Percentiles rank a stretch among this genome's conserved stretches.
These are phyloP conservation scores for Telopea speciosissima DNA, from an alignment of 177 flowering plant genomes.

Conservation along the genomic window DNA sequence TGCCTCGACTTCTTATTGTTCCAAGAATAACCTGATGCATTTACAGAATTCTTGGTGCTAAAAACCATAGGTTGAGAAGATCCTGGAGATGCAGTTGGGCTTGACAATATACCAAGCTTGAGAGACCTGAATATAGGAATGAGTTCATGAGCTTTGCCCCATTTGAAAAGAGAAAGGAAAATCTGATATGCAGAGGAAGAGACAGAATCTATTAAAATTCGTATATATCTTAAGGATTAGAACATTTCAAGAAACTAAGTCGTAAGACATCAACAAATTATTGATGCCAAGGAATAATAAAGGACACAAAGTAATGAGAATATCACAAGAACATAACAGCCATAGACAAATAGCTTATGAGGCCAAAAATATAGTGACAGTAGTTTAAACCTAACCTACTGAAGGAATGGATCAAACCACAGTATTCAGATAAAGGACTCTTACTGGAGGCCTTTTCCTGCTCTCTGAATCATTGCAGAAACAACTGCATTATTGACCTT, in stretches of 20 bases:
- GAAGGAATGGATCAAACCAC: background rate
- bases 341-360: background rate
- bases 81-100: slow-evolving; percentile 34
- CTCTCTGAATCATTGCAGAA: slow-evolving; percentile 71
- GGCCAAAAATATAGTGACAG: background rate
- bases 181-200: background rate
- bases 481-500: slow-evolving; percentile 80
- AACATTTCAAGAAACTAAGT: background rate
- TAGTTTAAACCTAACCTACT: background rate
- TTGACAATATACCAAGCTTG: slow-evolving; percentile 75
- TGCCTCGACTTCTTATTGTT: slow-evolving; percentile 68
- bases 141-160: background rate
- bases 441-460: slow-evolving; percentile 72
- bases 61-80: slow-evolving; percentile 46
- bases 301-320: background rate
- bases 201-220: background rate
- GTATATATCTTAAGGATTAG: background rate
- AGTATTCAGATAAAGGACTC: slow-evolving; percentile 14
- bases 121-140: slow-evolving; percentile 54
- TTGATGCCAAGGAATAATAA: background rate
- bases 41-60: slow-evolving; percentile 50
- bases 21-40: slow-evolving; percentile 65
- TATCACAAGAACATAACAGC: background rate
- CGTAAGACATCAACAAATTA: background rate
- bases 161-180: background rate